phyloP scores from a whole-genome alignment of 2,329 filamentous ascomycete genomes.

The Anisogramma anomala region DNA sequence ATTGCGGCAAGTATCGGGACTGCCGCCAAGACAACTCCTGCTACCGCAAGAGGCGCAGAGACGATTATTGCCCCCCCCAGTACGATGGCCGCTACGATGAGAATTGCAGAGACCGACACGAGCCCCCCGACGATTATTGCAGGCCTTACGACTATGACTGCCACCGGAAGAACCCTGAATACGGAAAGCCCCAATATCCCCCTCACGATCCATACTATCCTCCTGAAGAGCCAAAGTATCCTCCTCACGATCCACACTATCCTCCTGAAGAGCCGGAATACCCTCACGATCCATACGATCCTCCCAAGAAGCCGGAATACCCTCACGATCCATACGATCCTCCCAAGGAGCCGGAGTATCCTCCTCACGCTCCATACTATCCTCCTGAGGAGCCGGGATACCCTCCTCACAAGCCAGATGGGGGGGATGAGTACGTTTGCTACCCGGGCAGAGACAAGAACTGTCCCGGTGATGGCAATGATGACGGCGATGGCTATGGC shows the following conservation, averaged over 20 bases:
- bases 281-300: too few species aligned
- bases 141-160: slow-evolving; percentile 7
- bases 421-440: not conserved
- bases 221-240: too few species aligned
- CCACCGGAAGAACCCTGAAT: not conserved
- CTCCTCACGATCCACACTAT: too few species aligned
- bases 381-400: not conserved
- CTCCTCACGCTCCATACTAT: not conserved
- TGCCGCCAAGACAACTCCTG: slow-evolving; percentile 6
- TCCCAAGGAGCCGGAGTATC: not conserved
- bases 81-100: not conserved
- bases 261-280: too few species aligned
- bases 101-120: not conserved
- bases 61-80: not conserved
- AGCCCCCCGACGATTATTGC: slow-evolving; percentile 5
- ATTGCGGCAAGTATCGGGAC: slow-evolving; percentile 1
- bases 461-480: slow-evolving; percentile 3
- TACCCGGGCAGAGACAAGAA: slow-evolving; percentile 4
- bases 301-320: too few species aligned
- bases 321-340: too few species aligned
- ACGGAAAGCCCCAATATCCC: not conserved
- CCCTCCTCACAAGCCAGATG: not conserved
- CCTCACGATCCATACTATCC: not conserved
- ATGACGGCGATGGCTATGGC: slow-evolving; percentile 1
- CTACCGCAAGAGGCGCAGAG: slow-evolving; percentile 3